phyloP scores from a whole-genome alignment of 768 basidiomycete genomes.

The Daedaleopsis nitida region DNA sequence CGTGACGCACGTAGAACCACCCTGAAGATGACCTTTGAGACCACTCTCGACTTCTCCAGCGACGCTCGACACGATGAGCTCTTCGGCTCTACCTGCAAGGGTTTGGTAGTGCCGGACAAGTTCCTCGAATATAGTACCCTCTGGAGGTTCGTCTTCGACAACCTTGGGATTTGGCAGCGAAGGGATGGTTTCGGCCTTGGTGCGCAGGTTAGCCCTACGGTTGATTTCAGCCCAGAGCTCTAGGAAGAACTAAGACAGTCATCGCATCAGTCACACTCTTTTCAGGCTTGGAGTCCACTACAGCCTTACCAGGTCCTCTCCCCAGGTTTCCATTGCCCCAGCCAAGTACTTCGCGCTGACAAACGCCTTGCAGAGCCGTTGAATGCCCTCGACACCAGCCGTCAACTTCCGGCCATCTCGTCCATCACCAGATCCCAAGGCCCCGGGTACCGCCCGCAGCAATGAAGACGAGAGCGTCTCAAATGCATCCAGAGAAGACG shows the following conservation, averaged over 20 bases:
- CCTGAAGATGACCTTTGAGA: constrained; percentile 67
- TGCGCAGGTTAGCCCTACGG: constrained; percentile 56
- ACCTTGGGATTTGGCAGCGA: constrained; percentile 51
- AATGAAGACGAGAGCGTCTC: constrained; percentile 89
- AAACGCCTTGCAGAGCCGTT: constrained; percentile 82
- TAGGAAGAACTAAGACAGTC: constrained; percentile 74
- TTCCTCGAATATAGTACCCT: constrained; percentile 79
- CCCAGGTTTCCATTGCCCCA: constrained; percentile 75
- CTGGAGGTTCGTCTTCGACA: constrained; percentile 38
- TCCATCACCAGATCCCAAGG: constrained; percentile 58
- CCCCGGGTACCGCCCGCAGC: constrained; percentile 90
- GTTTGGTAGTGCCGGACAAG: constrained; percentile 65
- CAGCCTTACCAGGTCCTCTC: constrained; percentile 79
- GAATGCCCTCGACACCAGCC: constrained; percentile 80
- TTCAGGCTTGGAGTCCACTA: not conserved
- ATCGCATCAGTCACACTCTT: not conserved
- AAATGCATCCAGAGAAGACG: constrained; percentile 88
- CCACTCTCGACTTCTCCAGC: constrained; percentile 79
- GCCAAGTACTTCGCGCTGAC: constrained; percentile 79
- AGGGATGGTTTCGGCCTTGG: constrained; percentile 48
- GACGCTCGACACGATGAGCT: constrained; percentile 83
- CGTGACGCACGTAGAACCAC: constrained; percentile 39
- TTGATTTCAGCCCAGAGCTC: constrained; percentile 86
- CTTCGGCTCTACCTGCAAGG: constrained; percentile 73
- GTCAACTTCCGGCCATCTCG: constrained; percentile 61